Percentiles rank a stretch among this genome's conserved stretches.
Evolutionary conservation across 192 early-diverging fungal species (phyloP).

Genomic region (Oehlia diaphana): DNA sequence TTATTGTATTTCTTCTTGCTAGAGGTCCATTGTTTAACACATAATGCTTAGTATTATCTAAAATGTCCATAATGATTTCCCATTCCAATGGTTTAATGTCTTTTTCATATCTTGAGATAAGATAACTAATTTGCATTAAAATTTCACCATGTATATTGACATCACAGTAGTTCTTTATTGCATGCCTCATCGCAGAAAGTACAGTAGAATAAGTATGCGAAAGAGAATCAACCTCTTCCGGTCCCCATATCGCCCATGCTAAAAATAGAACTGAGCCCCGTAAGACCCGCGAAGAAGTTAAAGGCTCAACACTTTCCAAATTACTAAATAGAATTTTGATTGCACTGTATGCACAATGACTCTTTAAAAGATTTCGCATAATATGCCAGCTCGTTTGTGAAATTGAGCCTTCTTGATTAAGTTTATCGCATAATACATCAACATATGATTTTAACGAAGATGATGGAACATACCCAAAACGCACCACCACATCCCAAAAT

Average conservation of each 20-base stretch:
- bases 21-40: neutral
- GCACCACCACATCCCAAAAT: slow-evolving; percentile 58
- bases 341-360: slow-evolving; percentile 60
- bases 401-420: slow-evolving; percentile 34
- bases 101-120: slow-evolving; percentile 19
- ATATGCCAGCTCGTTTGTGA: slow-evolving; percentile 53
- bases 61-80: slow-evolving; percentile 51
- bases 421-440: slow-evolving; percentile 51
- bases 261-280: slow-evolving; percentile 61
- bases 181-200: slow-evolving; percentile 39
- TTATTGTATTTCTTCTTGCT: neutral
- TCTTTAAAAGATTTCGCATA: slow-evolving; percentile 62
- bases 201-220: slow-evolving; percentile 40
- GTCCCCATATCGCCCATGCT: slow-evolving; percentile 58
- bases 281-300: slow-evolving; percentile 32
- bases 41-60: slow-evolving; percentile 31
- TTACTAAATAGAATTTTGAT: slow-evolving; percentile 58
- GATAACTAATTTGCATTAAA: slow-evolving; percentile 13
- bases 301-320: slow-evolving; percentile 33
- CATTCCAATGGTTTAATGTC: slow-evolving; percentile 46
- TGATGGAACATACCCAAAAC: slow-evolving; percentile 54
- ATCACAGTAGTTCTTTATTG: slow-evolving; percentile 20
- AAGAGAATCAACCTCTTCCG: slow-evolving; percentile 39
- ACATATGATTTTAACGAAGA: slow-evolving; percentile 47
- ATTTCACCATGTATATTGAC: slow-evolving; percentile 8